Percentiles rank a stretch among this genome's conserved stretches.
Evolutionary conservation across 768 basidiomycete genomes (phyloP).

Genomic region (Agrocybe pediades): DNA sequence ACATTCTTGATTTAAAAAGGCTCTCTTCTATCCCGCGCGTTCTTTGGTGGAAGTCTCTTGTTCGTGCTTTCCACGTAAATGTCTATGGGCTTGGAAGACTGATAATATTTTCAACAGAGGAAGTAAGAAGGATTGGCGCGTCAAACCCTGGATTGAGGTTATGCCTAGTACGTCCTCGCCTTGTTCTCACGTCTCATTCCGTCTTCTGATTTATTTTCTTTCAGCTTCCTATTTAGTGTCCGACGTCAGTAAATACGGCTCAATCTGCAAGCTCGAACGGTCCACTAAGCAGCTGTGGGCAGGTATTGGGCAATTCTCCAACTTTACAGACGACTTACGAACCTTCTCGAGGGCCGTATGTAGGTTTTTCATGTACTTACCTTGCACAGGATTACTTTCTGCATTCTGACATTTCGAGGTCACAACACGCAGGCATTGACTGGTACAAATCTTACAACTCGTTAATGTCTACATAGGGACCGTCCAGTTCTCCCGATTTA

Average conservation of each 20-base stretch:
- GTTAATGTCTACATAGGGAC: too few relatives aligned
- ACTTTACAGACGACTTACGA: too few relatives aligned
- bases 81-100: slow-evolving; percentile 6
- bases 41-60: slow-evolving; percentile 32
- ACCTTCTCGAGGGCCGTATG: too few relatives aligned
- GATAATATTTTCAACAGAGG: slow-evolving; percentile 48
- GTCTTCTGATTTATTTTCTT: not conserved
- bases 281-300: too few relatives aligned
- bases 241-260: slow-evolving; percentile 46
- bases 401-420: too few relatives aligned
- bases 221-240: slow-evolving; percentile 40
- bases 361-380: too few relatives aligned
- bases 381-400: too few relatives aligned
- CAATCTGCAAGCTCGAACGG: too few relatives aligned
- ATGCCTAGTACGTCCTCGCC: slow-evolving; percentile 34
- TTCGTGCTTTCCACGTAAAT: slow-evolving; percentile 9
- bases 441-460: too few relatives aligned
- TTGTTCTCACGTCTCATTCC: not conserved
- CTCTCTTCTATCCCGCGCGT: slow-evolving; percentile 22
- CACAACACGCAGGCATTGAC: too few relatives aligned
- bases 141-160: slow-evolving; percentile 49
- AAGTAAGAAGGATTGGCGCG: slow-evolving; percentile 55
- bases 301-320: too few relatives aligned
- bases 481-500: too few relatives aligned
- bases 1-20: slow-evolving; percentile 12